Base-by-base conservation (phyloP, 83 land plant species). In the Picea abies region DNA sequence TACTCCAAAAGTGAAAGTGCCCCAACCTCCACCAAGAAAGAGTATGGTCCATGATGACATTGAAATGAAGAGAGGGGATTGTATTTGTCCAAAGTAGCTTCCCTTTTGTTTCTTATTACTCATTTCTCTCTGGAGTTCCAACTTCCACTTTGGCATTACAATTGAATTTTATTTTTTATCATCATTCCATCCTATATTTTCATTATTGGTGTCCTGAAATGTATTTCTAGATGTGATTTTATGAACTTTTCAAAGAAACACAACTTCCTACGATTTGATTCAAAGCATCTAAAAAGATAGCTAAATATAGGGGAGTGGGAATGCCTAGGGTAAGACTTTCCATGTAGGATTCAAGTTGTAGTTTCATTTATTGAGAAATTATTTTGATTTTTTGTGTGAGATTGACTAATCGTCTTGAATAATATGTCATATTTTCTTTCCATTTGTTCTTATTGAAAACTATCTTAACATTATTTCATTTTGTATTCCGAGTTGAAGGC, bases 161-260 rank as follows among this genome's bases (percentile, higher is more conserved):
- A n/a, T 37, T 47, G 37, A 22, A 29, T 76, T n/a, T 39, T 17
- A 9, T 69, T 56, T 39, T 47, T 66, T 32, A 44, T 76, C 60
- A 60, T 12, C 56, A 20, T 72, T 17, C 44, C 23, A 20, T 39
- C 52, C 23, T 72, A 72, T 39, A 8, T 41, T 20, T 67, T 58
- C 23, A 52, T 78, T 14, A 4, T 62, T 26, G 26, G 29, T 60
- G 52, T 29, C 1, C 12, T 56, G 1, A 35, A 78, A 4, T 29
- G 63, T 15, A 26, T 60, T 20, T 16, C 32, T 82, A 96, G 98
- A 79, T 96, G 98, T 85, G 88, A 88, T 81, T 96, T 91, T 80
- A 77, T 90, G 75, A 96, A 96, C 71, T 96, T 96, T 91, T 86
- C 90, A 1, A 88, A 87, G 85, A 96, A 96, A 65, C 81, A 86